phyloP scores from a whole-genome alignment of 495 filamentous ascomycete species.

The Daldinia caldariorum region DNA sequence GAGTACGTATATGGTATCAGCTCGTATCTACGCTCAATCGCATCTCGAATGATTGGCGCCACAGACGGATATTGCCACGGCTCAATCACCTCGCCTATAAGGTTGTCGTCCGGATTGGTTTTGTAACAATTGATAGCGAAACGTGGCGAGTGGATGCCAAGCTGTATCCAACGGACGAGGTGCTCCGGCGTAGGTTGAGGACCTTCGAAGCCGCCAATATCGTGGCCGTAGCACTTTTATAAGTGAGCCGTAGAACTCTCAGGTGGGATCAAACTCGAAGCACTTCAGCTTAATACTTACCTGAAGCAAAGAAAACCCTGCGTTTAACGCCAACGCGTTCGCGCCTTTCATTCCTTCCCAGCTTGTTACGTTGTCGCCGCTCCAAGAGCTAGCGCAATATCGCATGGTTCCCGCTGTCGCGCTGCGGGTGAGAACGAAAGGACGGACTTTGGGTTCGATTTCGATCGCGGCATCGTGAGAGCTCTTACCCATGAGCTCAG shows the following conservation, averaged over 20 bases:
- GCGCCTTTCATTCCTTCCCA: constrained; percentile 75
- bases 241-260: constrained; percentile 11
- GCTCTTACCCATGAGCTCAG: constrained; percentile 71
- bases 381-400: constrained; percentile 74
- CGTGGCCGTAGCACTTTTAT: constrained; percentile 70
- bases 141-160: constrained; percentile 72
- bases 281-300: constrained; percentile 33
- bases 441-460: constrained; percentile 63
- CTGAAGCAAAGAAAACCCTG: constrained; percentile 71
- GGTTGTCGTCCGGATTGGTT: constrained; percentile 67
- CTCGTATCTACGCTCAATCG: constrained; percentile 74
- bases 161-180: constrained; percentile 74
- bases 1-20: constrained; percentile 75
- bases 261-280: neutral
- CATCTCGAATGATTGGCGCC: constrained; percentile 64
- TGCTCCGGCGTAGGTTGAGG: constrained; percentile 73
- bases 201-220: constrained; percentile 78
- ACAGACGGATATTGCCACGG: constrained; percentile 77
- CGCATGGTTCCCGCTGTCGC: constrained; percentile 74
- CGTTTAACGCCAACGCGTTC: constrained; percentile 71
- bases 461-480: constrained; percentile 71
- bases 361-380: constrained; percentile 71
- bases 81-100: constrained; percentile 73
- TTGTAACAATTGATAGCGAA: constrained; percentile 83
- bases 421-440: constrained; percentile 73